Evolutionary conservation across 2,329 filamentous ascomycete genomes (phyloP), one percentile per base, ranked within the genome.

Genomic region (Clonostachys chloroleuca): DNA sequence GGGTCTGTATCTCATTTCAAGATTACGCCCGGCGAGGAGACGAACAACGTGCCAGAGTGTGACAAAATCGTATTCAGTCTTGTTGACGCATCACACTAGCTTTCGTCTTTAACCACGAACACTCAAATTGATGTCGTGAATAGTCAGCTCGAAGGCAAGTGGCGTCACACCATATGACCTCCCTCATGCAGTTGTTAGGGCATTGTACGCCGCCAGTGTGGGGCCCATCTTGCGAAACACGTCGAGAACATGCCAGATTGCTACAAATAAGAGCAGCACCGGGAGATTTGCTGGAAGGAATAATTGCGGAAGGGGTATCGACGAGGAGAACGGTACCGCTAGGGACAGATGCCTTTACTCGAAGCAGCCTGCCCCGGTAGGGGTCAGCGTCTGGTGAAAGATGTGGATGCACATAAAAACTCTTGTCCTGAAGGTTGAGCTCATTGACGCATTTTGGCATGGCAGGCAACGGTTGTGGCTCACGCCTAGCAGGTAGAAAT

Each of bases 41-140:
- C 59, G 58, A 34, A 61, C 49, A 37, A 61, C 52, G 37, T 60
- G 59, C 58, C 59, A 61, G 1, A 61, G 44, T 1, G 59, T 61
- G 12, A 54, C 48, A 33, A 61, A 59, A 42, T 61, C 51, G 45
- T 61, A 61, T 30, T 59, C 47, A 9, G 47, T 43, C 17, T 17
- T 51, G 30, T 1, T 39, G 43, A 1, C 54, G 56, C 14, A 58
- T 49, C 3, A 5, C 24, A 4, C 50, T 47, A 18, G 47, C 56
- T 12, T 54, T 43, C 13, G 47, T 42, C 44, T 51, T 58, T 3
- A 61, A 20, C 59, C 59, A 61, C 16, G 43, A 30, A 40, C 59
- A 61, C 48, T 61, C 59, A 43, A 49, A 59, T 2, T 52, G 52
- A 49, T 61, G 59, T 16, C 59, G 54, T 30, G 20, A 18, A 4